phyloP scores from a whole-genome alignment of 2,329 filamentous ascomycete species.

The Ophioceras dolichostomum region DNA sequence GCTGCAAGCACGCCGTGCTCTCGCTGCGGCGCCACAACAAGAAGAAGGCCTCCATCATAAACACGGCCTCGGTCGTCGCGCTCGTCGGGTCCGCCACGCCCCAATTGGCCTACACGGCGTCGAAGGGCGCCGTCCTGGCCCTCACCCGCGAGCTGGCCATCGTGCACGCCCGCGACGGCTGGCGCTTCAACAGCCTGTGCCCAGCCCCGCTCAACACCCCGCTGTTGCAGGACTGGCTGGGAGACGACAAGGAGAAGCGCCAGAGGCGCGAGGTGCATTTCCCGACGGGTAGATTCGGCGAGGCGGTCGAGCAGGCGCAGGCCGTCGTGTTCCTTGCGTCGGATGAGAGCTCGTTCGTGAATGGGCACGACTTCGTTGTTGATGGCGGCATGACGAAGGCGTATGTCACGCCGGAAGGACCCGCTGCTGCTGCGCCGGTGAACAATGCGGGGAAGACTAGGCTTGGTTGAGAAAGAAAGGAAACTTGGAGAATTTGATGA shows the following conservation, averaged over 20 bases:
- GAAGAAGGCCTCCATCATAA: conserved; percentile 72
- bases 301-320: conserved; percentile 88
- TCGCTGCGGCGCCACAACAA: conserved; percentile 72
- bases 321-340: conserved; percentile 79
- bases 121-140: conserved; percentile 84
- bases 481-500: too few relatives aligned
- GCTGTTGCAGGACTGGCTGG: conserved; percentile 85
- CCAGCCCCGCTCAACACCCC: conserved; percentile 88
- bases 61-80: conserved; percentile 82
- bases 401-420: conserved; percentile 61
- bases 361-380: conserved; percentile 84
- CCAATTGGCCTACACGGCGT: conserved; percentile 85
- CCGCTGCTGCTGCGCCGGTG: conserved; percentile 36
- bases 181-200: conserved; percentile 82
- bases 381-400: conserved; percentile 94
- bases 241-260: conserved; percentile 73
- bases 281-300: conserved; percentile 76
- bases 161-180: conserved; percentile 80
- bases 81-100: conserved; percentile 79
- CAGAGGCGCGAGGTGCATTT: conserved; percentile 79
- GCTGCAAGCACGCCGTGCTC: conserved; percentile 81
- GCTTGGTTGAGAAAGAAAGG: conserved; percentile 18
- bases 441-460: conserved; percentile 47
- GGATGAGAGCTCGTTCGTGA: conserved; percentile 83
- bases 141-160: conserved; percentile 85